Base-by-base conservation (phyloP, 2,329 filamentous ascomycete species). In the Ophiostoma angusticollis region DNA sequence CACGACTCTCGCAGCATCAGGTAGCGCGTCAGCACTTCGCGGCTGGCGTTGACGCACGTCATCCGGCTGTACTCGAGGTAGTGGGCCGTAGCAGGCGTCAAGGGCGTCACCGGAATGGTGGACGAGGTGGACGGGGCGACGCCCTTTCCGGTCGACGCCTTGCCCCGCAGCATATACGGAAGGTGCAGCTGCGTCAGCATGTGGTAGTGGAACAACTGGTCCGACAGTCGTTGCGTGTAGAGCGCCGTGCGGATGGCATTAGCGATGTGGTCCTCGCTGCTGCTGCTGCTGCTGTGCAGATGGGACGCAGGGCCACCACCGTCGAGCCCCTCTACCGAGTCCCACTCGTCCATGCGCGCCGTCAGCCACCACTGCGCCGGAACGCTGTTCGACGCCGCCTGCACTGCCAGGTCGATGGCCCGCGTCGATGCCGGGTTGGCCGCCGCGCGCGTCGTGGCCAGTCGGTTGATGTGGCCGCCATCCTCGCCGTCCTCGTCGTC, bases 171-270 rank as follows among this genome's bases (percentile, higher is more conserved):
- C 45, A 69, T 54, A 41, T 63, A 63, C 2, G 66, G 66, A 3
- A 68, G 47, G 46, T 70, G 65, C 5, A 66, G 53, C 37, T 61
- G 62, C 3, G 55, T 51, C 9, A 68, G 46, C 7, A 67, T 47
- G 33, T 65, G 57, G 39, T 62, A 59, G 38, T 68, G 58, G 6
- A 54, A 49, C 25, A 68, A 53, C 21, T 68, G 64, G 34, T 56
- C 49, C 45, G 61, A 56, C 2, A 65, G 31, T 2, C 59, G 59
- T n/a, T 58, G 34, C 0, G 54, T 57, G 27, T 62, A 52, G 6
- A 43, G 11, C 11, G 60, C 47, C 1, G 50, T 13, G 5, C n/a
- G n/a, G n/a, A 11, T 18, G 4, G 25, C 33, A 12, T 29, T 29
- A 23, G 36, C 43, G 18, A 27, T 30, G 2, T 31, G 31, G 17